Conservation (phyloP, 2,329 filamentous ascomycete genomes). For the Phaeophleospora eucalypticola region DNA sequence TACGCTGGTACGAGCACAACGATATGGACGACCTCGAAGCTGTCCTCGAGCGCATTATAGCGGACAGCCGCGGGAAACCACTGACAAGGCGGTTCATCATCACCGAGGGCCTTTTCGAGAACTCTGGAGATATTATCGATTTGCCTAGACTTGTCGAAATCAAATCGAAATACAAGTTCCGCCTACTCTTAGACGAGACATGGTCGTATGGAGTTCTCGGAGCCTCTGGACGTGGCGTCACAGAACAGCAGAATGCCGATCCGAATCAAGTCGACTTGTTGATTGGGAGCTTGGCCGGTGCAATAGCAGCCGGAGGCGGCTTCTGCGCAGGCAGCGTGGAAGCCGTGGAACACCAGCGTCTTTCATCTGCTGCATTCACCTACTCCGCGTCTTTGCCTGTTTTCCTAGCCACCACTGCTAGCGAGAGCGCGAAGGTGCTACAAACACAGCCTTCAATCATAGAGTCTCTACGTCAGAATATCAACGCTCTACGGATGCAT, state of each 20-base stretch:
- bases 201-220: constrained; percentile 95
- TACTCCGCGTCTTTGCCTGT: constrained; percentile 92
- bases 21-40: constrained; percentile 88
- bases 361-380: constrained; percentile 85
- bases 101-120: constrained; percentile 90
- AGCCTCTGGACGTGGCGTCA: constrained; percentile 82
- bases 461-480: constrained; percentile 75
- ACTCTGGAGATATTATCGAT: constrained; percentile 76
- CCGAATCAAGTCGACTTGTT: constrained; percentile 93
- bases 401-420: constrained; percentile 81
- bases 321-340: constrained; percentile 91
- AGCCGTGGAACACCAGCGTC: constrained; percentile 94
- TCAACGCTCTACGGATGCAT: constrained; percentile 76
- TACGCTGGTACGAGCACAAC: constrained; percentile 92
- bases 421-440: constrained; percentile 73
- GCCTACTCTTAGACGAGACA: constrained; percentile 93
- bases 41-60: constrained; percentile 76
- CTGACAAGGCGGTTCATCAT: constrained; percentile 91
- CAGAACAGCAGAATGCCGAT: constrained; percentile 94
- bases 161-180: constrained; percentile 95
- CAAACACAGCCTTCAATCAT: constrained; percentile 77
- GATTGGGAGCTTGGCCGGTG: constrained; percentile 82
- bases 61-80: constrained; percentile 78
- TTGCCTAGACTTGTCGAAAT: constrained; percentile 86
- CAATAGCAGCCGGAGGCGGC: constrained; percentile 85